phyloP scores from a whole-genome alignment of 179 eudicot genomes.

The Carnegiea gigantea region DNA sequence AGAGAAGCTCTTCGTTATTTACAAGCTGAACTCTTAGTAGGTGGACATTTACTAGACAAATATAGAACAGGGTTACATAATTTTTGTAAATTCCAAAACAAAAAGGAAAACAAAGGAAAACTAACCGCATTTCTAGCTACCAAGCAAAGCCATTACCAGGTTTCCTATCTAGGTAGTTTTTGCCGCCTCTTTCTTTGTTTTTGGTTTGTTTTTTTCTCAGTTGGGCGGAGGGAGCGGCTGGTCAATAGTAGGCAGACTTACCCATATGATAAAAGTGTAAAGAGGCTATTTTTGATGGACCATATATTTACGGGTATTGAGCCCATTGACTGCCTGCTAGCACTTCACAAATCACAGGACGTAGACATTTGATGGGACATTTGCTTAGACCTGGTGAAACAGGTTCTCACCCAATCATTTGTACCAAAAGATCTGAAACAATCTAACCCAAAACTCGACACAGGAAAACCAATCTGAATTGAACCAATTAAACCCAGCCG shows the following conservation, averaged over 20 bases:
- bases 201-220: too few species aligned
- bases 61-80: slow-evolving; percentile 9
- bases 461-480: background rate
- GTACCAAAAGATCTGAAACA: background rate
- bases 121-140: too few species aligned
- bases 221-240: background rate
- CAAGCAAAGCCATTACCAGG: too few species aligned
- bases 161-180: too few species aligned
- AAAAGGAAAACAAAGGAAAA: too few species aligned
- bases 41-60: slow-evolving; percentile 39
- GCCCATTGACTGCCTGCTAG: background rate
- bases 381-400: too few species aligned
- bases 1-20: background rate
- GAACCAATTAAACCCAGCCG: background rate
- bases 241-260: background rate
- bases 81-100: too few species aligned
- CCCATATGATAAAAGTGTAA: background rate
- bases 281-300: background rate
- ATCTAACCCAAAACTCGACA: background rate
- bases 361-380: too few species aligned
- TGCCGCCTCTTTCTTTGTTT: too few species aligned
- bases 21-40: slow-evolving; percentile 20
- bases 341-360: background rate
- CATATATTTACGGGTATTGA: too few species aligned
- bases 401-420: too few species aligned